Evolutionary conservation across 495 filamentous ascomycete species (phyloP).

Genomic region (Penicillium daleae): DNA sequence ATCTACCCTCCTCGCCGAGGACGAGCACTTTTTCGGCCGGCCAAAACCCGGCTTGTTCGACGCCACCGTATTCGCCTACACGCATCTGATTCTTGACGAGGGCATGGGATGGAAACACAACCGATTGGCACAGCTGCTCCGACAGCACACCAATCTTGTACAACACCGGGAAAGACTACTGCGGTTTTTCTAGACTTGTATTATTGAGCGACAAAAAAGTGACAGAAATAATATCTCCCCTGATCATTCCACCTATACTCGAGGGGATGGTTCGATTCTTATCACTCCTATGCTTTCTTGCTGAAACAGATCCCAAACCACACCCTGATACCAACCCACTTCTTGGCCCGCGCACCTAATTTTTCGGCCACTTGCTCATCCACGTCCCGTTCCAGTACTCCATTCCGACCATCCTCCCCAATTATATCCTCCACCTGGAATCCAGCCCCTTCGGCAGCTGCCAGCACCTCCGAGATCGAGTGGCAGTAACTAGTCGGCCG

Average conservation of each 20-base stretch:
- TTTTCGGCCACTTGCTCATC: slow-evolving; percentile 50
- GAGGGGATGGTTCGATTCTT: neutral
- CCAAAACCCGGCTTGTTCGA: slow-evolving; percentile 75
- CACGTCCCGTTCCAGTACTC: slow-evolving; percentile 51
- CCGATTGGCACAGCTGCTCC: slow-evolving; percentile 43
- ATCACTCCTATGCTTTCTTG: slow-evolving; percentile 33
- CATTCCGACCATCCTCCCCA: slow-evolving; percentile 24
- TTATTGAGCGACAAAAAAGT: slow-evolving; percentile 19
- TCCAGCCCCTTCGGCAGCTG: slow-evolving; percentile 55
- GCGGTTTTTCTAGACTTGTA: slow-evolving; percentile 37
- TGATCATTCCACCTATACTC: slow-evolving; percentile 2
- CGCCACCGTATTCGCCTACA: slow-evolving; percentile 87
- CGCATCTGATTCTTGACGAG: slow-evolving; percentile 73
- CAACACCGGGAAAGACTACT: slow-evolving; percentile 56
- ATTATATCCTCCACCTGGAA: slow-evolving; percentile 49
- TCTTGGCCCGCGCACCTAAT: slow-evolving; percentile 62
- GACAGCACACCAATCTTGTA: slow-evolving; percentile 54
- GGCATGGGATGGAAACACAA: slow-evolving; percentile 60
- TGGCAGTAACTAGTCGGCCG: slow-evolving; percentile 65
- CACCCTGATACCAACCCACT: slow-evolving; percentile 69
- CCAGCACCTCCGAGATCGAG: slow-evolving; percentile 55
- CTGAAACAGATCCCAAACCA: slow-evolving; percentile 67
- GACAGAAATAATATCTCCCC: slow-evolving; percentile 22
- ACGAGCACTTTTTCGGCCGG: slow-evolving; percentile 69
- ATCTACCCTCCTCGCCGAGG: slow-evolving; percentile 64